phyloP scores from a whole-genome alignment of 768 basidiomycete species.

The Psilocybe subaeruginosa region DNA sequence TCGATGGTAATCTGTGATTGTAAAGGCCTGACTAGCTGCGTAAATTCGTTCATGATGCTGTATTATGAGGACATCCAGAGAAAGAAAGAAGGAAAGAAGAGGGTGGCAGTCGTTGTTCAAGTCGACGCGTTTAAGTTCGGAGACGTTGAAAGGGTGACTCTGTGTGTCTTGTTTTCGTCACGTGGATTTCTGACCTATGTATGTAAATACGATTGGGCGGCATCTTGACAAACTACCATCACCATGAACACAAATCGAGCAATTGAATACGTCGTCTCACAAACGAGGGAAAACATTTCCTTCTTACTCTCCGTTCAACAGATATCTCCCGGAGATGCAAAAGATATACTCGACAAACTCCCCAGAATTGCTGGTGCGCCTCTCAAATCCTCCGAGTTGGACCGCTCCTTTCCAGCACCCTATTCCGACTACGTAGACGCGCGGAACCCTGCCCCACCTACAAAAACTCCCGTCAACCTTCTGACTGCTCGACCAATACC shows the following conservation, averaged over 20 bases:
- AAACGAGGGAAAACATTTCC: constrained; percentile 57
- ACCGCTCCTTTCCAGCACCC: background rate
- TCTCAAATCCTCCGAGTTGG: background rate
- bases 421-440: constrained; percentile 4
- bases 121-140: background rate
- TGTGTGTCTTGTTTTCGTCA: constrained; percentile 10
- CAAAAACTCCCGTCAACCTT: constrained; percentile 10
- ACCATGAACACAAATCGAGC: constrained; percentile 17
- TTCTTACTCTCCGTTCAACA: constrained; percentile 55
- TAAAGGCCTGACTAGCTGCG: constrained; percentile 38
- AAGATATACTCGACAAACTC: constrained; percentile 49
- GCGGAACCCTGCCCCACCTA: background rate
- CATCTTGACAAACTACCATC: constrained; percentile 12
- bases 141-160: constrained; percentile 4
- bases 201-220: background rate
- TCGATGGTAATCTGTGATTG: constrained; percentile 41
- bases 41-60: constrained; percentile 36
- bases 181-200: constrained; percentile 1
- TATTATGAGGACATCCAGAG: constrained; percentile 3
- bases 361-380: constrained; percentile 2
- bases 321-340: constrained; percentile 48
- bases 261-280: constrained; percentile 54
- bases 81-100: constrained; percentile 6
- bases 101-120: background rate
- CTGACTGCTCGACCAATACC: constrained; percentile 20